Percentiles rank a stretch among this genome's conserved stretches.
Conservation (phyloP, 2,329 filamentous ascomycete genomes). For the Beauveria pseudobassiana region DNA sequence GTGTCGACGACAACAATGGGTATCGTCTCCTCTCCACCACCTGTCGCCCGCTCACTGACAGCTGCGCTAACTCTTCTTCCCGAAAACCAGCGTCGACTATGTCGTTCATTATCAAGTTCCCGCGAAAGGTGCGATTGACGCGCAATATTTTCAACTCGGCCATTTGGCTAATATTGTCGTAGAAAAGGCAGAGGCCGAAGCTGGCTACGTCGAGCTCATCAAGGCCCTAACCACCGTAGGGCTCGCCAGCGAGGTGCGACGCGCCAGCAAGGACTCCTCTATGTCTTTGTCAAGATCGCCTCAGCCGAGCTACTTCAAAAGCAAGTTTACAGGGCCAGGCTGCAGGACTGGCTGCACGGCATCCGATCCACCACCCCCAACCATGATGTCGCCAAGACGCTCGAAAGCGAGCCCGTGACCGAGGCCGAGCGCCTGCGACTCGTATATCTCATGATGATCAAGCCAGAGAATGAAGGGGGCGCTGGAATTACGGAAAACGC, state of each 20-base stretch:
- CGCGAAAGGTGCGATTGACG: slow-evolving; percentile 47
- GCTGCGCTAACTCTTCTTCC: slow-evolving; percentile 9
- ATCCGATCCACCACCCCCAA: slow-evolving; percentile 71
- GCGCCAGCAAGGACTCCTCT: slow-evolving; percentile 67
- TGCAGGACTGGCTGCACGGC: slow-evolving; percentile 91
- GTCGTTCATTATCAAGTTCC: slow-evolving; percentile 74
- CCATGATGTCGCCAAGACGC: slow-evolving; percentile 59
- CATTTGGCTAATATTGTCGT: slow-evolving; percentile 8
- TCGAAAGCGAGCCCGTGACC: slow-evolving; percentile 68
- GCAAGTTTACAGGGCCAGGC: slow-evolving; percentile 78
- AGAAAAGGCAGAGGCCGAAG: slow-evolving; percentile 64
- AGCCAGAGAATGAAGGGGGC: slow-evolving; percentile 64
- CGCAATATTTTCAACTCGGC: slow-evolving; percentile 1
- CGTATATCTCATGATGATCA: slow-evolving; percentile 78
- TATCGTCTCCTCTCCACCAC: neutral
- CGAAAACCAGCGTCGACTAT: slow-evolving; percentile 64
- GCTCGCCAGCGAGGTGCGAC: slow-evolving; percentile 81
- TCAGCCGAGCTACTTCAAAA: slow-evolving; percentile 67
- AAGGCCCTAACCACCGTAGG: slow-evolving; percentile 68
- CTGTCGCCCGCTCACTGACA: neutral
- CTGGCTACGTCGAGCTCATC: slow-evolving; percentile 71
- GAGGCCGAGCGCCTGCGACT: slow-evolving; percentile 84
- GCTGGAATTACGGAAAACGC: slow-evolving; percentile 65
- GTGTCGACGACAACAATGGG: slow-evolving; percentile 10
- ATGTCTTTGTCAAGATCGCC: slow-evolving; percentile 76